Percentiles rank a stretch among this genome's conserved stretches.
Evolutionary conservation across 257 asterid species (phyloP).

Genomic region (Solanum megistacrolobum): DNA sequence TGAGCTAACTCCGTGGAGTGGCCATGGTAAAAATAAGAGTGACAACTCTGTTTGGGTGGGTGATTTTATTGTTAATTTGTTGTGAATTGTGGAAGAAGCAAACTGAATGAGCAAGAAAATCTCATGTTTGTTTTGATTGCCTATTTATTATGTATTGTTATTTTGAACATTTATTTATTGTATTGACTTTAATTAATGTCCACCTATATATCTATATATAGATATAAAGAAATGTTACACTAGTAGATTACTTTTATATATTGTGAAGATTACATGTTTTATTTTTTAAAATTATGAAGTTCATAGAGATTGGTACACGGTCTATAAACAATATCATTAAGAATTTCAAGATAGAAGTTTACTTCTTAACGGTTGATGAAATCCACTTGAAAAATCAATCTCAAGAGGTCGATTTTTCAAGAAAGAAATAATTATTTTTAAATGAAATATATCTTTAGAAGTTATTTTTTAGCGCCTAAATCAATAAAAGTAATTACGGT

Average conservation of each 20-base stretch:
- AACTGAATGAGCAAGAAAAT: constrained; percentile 9
- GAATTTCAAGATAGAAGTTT: background rate
- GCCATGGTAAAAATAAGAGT: background rate
- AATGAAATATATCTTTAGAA: accelerated
- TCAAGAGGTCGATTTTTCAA: background rate
- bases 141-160: background rate
- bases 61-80: background rate
- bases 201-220: background rate
- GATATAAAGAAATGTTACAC: background rate
- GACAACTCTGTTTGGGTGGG: background rate
- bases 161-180: background rate
- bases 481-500: too few species aligned
- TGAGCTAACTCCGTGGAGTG: background rate
- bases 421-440: too few species aligned
- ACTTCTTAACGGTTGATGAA: background rate
- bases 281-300: background rate
- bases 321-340: background rate
- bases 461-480: too few species aligned
- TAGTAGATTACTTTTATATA: background rate
- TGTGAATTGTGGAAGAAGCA: background rate
- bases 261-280: background rate
- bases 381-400: too few species aligned
- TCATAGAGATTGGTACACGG: background rate
- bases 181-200: background rate
- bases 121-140: background rate